Evolutionary conservation across 345 rosid species (phyloP), one percentile per base, ranked within the genome.

Genomic region (Sisymbrium irio): DNA sequence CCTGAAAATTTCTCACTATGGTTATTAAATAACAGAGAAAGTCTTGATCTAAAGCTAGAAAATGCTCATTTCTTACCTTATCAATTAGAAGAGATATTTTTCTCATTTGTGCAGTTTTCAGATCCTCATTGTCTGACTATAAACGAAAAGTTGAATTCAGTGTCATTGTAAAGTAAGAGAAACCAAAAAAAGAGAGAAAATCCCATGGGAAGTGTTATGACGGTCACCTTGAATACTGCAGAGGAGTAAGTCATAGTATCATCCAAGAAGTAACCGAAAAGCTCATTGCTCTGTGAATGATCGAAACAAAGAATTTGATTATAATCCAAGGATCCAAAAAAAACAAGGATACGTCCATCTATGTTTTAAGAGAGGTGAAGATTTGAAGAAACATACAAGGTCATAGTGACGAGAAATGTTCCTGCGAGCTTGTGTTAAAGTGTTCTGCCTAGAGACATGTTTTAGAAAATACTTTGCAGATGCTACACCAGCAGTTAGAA

Each of bases 201-300:
- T 39, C 30, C 13, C 4, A 13, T 18, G 7, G 4, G 46, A 61
- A 6, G 25, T 20, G 5, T 27, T 53, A 51, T 58, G 30, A 11
- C 6, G 13, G 71, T 32, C 9, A 91, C 98, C 96, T 88, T 87
- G 73, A 95, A 95, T 33, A 95, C 79, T 1, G 92, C 97, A 19
- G 86, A 85, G 7, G 97, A 94, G 77, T 95, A 95, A 46, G 89
- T 79, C 99, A 95, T 89, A 28, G 96, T 86, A 78, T 95, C 96
- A 53, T 88, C 96, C 84, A 91, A 71, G 87, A 95, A 89, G 19
- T 88, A 47, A 18, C 90, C 79, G 41, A 95, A 95, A 42, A 89
- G 81, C 32, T 91, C 91, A 22, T 94, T 95, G 75, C 97, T 89
- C 99, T 94, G 75, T 12, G 40, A 60, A 66, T 36, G 56, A 47